Conservation (phyloP, 2,329 filamentous ascomycete genomes). For the Colletotrichum melonis region DNA sequence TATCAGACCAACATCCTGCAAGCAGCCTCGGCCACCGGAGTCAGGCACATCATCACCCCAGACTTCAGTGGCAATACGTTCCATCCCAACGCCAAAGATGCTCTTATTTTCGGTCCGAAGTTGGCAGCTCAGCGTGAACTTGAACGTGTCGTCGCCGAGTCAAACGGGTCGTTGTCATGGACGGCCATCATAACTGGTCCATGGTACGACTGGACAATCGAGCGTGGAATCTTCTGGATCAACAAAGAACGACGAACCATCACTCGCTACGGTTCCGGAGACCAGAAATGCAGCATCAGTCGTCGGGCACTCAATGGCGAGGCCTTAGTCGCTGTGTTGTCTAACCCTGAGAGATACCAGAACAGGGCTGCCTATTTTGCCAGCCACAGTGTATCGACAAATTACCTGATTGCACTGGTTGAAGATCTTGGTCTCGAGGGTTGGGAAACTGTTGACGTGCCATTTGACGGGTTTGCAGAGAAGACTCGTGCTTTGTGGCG, state of each 20-base stretch:
- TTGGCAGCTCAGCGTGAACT: conserved; percentile 40
- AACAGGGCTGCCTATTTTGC: conserved; percentile 24
- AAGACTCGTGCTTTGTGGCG: conserved; percentile 19
- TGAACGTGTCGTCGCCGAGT: conserved; percentile 14
- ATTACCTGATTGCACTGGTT: conserved; percentile 12
- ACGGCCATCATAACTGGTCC: conserved; percentile 38
- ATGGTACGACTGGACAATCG: conserved; percentile 40
- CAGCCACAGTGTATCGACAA: conserved; percentile 26
- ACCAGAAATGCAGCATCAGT: conserved; percentile 27
- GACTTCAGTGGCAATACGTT: conserved; percentile 40
- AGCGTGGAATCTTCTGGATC: conserved; percentile 37
- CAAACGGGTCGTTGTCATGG: conserved; percentile 31
- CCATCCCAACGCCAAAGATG: conserved; percentile 28
- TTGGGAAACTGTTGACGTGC: background rate
- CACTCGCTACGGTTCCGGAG: conserved; percentile 27
- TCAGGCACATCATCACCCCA: conserved; percentile 37
- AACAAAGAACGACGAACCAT: conserved; percentile 25
- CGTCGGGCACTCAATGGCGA: conserved; percentile 22
- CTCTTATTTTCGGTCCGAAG: conserved; percentile 35
- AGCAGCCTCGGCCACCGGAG: conserved; percentile 35
- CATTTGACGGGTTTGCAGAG: background rate
- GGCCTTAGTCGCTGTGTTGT: conserved; percentile 27
- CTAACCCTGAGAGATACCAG: background rate
- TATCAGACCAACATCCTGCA: conserved; percentile 37
- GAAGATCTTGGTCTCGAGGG: background rate